Evolutionary conservation across 768 basidiomycete genomes (phyloP).

Genomic region (Tylopilus sp.): DNA sequence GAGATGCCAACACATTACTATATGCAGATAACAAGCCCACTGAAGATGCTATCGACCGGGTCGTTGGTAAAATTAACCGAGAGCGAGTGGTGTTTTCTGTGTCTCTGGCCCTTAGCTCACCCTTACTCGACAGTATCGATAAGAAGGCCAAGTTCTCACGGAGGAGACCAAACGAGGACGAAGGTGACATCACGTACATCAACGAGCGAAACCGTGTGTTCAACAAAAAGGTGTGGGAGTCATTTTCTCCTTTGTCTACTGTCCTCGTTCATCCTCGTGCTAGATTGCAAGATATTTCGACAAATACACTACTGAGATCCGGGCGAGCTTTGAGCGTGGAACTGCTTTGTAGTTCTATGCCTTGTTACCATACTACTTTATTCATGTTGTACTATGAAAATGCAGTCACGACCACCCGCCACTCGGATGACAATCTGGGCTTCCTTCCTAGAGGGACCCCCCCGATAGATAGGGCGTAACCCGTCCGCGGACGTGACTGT

Average conservation of each 20-base stretch:
- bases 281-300: slow-evolving; percentile 94
- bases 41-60: slow-evolving; percentile 93
- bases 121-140: slow-evolving; percentile 58
- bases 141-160: slow-evolving; percentile 88
- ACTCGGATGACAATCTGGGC: no score
- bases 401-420: background rate
- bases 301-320: slow-evolving; percentile 95
- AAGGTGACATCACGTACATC: slow-evolving; percentile 98
- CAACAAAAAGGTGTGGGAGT: slow-evolving; percentile 87
- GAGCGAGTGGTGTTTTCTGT: slow-evolving; percentile 58
- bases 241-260: background rate
- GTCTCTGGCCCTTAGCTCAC: background rate
- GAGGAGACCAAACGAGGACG: slow-evolving; percentile 86
- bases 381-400: slow-evolving; percentile 4
- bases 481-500: background rate
- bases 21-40: slow-evolving; percentile 95
- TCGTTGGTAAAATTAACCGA: slow-evolving; percentile 86
- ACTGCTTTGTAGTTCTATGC: slow-evolving; percentile 65
- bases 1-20: slow-evolving; percentile 88
- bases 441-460: no score
- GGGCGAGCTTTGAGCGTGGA: slow-evolving; percentile 96
- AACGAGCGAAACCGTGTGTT: slow-evolving; percentile 98
- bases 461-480: no score
- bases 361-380: background rate
- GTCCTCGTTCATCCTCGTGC: background rate